phyloP scores from a whole-genome alignment of 768 basidiomycete genomes.

The Tulasnella sp. region DNA sequence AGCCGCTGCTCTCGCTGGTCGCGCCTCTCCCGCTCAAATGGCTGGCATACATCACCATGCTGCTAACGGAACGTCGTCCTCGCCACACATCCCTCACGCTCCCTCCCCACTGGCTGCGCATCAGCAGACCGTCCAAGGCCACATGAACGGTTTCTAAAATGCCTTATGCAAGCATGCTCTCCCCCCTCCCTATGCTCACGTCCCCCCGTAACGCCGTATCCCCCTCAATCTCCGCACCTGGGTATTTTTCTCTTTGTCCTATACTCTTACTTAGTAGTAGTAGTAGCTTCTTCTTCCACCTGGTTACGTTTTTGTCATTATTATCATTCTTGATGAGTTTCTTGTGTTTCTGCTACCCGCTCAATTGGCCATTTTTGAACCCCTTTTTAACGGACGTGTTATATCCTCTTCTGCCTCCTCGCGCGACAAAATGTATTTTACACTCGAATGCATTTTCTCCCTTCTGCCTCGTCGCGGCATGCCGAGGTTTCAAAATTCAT shows the following conservation, averaged over 20 bases:
- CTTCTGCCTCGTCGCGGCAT: background rate
- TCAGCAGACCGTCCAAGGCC: constrained; percentile 15
- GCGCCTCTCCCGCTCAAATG: constrained; percentile 10
- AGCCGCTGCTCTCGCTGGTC: background rate
- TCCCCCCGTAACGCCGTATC: background rate
- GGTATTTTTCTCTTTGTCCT: background rate
- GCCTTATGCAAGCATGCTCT: constrained; percentile 10
- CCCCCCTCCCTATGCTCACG: background rate
- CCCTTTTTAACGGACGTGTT: background rate
- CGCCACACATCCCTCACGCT: constrained; percentile 12
- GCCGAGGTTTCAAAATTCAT: background rate
- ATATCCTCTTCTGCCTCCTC: background rate
- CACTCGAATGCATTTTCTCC: constrained; percentile 7
- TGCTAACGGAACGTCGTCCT: constrained; percentile 5
- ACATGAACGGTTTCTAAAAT: constrained; percentile 18
- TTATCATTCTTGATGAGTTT: constrained; percentile 15
- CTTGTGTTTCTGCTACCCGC: constrained; percentile 1
- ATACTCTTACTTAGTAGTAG: constrained; percentile 12
- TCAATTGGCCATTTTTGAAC: background rate
- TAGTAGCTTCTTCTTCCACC: background rate
- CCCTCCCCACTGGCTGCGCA: constrained; percentile 10
- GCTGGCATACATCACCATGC: background rate
- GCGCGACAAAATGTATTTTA: constrained; percentile 7
- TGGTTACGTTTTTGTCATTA: constrained; percentile 8
- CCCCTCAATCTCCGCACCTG: background rate